Conservation (phyloP, 192 early-diverging fungal species). For the Coemansia sp. region DNA sequence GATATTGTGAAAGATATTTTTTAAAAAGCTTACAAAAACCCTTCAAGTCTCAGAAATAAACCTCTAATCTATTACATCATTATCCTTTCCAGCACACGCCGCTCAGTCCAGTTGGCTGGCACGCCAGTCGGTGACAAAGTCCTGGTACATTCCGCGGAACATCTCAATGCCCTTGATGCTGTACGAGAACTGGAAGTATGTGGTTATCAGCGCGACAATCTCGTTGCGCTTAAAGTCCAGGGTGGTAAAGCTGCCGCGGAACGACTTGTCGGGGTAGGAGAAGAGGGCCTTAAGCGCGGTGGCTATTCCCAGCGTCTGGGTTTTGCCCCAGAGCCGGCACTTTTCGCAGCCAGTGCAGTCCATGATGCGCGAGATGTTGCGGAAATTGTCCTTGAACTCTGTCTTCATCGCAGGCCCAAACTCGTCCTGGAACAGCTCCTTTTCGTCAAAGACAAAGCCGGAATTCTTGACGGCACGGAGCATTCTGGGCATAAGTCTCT, state of each 20-base stretch:
- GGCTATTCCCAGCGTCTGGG: conserved; percentile 93
- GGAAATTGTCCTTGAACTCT: conserved; percentile 89
- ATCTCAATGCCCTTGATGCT: conserved; percentile 76
- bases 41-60: not conserved
- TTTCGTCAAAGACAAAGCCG: conserved; percentile 88
- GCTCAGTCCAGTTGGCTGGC: conserved; percentile 13
- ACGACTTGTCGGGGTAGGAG: conserved; percentile 76
- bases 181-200: conserved; percentile 85
- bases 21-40: not conserved
- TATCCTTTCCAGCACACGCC: not conserved
- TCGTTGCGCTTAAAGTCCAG: conserved; percentile 62
- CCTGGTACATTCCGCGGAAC: conserved; percentile 78
- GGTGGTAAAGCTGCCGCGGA: conserved; percentile 46
- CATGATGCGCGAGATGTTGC: conserved; percentile 97
- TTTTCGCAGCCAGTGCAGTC: conserved; percentile 99
- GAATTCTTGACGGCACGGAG: conserved; percentile 29
- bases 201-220: conserved; percentile 89
- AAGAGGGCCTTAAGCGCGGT: conserved; percentile 96
- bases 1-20: not conserved
- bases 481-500: conserved; percentile 35
- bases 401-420: conserved; percentile 68
- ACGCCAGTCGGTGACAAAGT: conserved; percentile 53
- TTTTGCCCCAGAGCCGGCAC: conserved; percentile 97
- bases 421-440: conserved; percentile 73
- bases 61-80: too few species aligned